Evolutionary conservation across 768 basidiomycete genomes (phyloP).

Genomic region (Lactifluus pinguis): DNA sequence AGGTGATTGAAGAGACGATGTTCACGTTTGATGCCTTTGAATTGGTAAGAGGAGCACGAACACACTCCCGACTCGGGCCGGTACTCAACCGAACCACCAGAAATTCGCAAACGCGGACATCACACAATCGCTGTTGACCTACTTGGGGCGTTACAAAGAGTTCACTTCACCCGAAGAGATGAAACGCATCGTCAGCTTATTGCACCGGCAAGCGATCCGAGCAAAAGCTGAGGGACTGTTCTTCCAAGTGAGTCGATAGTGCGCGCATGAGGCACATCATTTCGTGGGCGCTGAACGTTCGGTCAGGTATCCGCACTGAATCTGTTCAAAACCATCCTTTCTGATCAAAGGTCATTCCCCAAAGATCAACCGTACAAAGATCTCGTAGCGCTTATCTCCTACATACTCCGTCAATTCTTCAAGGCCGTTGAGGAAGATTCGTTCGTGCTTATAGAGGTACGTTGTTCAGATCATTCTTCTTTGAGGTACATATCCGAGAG

Average conservation of each 20-base stretch:
- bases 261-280: background rate
- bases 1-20: conserved; percentile 69
- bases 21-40: conserved; percentile 93
- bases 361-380: conserved; percentile 75
- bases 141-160: conserved; percentile 77
- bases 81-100: conserved; percentile 35
- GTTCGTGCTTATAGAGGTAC: conserved; percentile 82
- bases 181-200: conserved; percentile 79
- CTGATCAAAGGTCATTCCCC: conserved; percentile 71
- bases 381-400: conserved; percentile 75
- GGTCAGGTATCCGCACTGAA: conserved; percentile 78
- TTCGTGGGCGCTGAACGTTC: conserved; percentile 13
- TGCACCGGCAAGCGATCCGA: conserved; percentile 86
- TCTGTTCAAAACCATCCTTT: conserved; percentile 81
- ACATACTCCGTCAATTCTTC: conserved; percentile 88
- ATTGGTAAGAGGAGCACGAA: conserved; percentile 42
- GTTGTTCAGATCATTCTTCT: background rate
- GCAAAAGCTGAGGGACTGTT: conserved; percentile 92
- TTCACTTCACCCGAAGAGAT: conserved; percentile 74
- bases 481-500: background rate
- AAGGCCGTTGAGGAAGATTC: conserved; percentile 78
- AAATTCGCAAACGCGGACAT: conserved; percentile 86
- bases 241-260: conserved; percentile 66
- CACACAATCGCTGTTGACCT: conserved; percentile 72
- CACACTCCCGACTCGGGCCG: conserved; percentile 7